Evolutionary conservation across 2,329 filamentous ascomycete genomes (phyloP), one percentile per base, ranked within the genome.

Genomic region (Beauveria rudraprayagi): DNA sequence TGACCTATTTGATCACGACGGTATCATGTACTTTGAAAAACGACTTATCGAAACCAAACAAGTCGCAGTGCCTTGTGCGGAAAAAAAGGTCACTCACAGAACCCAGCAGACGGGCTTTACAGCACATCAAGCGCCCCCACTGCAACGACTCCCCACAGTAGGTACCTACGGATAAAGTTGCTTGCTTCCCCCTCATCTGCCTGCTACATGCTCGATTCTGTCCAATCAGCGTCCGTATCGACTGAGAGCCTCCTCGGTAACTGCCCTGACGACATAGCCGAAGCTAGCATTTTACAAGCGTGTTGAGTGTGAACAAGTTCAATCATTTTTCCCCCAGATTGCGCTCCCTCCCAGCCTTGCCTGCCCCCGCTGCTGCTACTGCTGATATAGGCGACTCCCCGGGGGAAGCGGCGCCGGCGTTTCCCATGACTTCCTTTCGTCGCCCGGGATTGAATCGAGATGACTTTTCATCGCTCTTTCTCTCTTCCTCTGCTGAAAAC

Each of bases 191-290:
- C 52, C 59, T 56, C 59, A 56, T 24, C n/a, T 26, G 26, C 11
- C 8, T 9, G 40, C 19, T 16, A 16, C 22, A 22, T 22, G 22
- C 9, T 11, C 30, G 5, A 41, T 2, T 24, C 7, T 22, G 28
- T 6, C 60, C 53, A 61, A 61, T 61, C 60, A 61, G 53, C 52
- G 24, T 34, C 46, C 53, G 24, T 46, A 56, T 48, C 60, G 53
- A 43, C 41, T 47, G 19, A 26, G 28, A 56, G 53, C 46, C 40
- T 52, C 60, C 60, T 61, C 60, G 60, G 60, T 37, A 60, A 60
- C 56, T 37, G 55, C 37, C 34, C 34, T 57, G 24, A 24, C 28
- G 44, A 58, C 46, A 51, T 58, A 58, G 56, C 56, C 56, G 56
- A 58, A 58, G 14, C 28, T 5, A 37, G 34, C 34, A 16, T 11